Evolutionary conservation across 2,329 filamentous ascomycete species (phyloP).

Genomic region (Nemania bipapillata): DNA sequence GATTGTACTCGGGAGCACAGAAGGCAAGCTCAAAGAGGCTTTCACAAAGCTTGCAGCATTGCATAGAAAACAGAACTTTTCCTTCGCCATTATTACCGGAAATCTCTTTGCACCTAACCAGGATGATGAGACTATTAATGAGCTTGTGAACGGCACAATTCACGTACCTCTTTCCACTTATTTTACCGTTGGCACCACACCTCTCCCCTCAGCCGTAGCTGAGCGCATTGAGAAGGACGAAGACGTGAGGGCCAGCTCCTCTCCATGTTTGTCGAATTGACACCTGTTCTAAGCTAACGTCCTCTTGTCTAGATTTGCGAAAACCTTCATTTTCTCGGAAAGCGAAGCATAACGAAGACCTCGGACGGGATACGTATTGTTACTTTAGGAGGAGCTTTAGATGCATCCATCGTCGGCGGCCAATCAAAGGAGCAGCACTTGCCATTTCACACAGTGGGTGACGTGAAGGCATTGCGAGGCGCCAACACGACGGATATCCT

Average conservation of each 20-base stretch:
- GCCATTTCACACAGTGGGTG: slow-evolving; percentile 80
- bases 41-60: slow-evolving; percentile 83
- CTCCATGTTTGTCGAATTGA: not conserved
- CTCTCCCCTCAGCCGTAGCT: slow-evolving; percentile 76
- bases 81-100: slow-evolving; percentile 84
- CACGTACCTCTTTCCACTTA: slow-evolving; percentile 84
- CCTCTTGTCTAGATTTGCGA: slow-evolving; percentile 70
- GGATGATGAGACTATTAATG: slow-evolving; percentile 67
- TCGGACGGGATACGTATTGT: slow-evolving; percentile 89
- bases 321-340: slow-evolving; percentile 92
- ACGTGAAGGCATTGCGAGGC: slow-evolving; percentile 79
- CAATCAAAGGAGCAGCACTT: slow-evolving; percentile 77
- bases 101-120: slow-evolving; percentile 77
- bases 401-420: slow-evolving; percentile 68
- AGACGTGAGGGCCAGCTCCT: slow-evolving; percentile 55
- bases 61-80: slow-evolving; percentile 87
- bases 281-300: slow-evolving; percentile 1
- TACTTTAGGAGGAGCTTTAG: slow-evolving; percentile 79
- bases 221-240: slow-evolving; percentile 78
- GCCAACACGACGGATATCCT: slow-evolving; percentile 86
- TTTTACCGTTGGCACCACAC: slow-evolving; percentile 80
- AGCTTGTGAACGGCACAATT: slow-evolving; percentile 78
- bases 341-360: slow-evolving; percentile 87
- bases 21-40: slow-evolving; percentile 78
- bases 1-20: slow-evolving; percentile 83